Conservation (phyloP, 2,329 filamentous ascomycete species). For the Cladophialophora bantiana region DNA sequence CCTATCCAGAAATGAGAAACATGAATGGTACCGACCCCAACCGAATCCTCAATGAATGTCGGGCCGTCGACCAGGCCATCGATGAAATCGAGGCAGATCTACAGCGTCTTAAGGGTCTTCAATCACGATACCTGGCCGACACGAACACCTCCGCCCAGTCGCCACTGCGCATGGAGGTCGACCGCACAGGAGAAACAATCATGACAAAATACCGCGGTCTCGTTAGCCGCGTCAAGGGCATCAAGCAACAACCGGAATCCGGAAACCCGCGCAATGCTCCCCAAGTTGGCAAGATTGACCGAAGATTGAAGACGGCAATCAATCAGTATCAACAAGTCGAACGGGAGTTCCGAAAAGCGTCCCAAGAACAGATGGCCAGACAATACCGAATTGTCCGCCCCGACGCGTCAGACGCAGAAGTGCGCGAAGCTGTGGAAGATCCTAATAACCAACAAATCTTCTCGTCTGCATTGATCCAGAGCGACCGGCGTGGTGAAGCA, state of each 20-base stretch:
- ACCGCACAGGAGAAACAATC: conserved; percentile 76
- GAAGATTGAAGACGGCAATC: conserved; percentile 80
- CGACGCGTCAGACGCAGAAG: conserved; percentile 78
- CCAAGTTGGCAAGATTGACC: conserved; percentile 82
- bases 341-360: conserved; percentile 77
- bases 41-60: conserved; percentile 83
- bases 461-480: conserved; percentile 65
- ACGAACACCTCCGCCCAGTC: conserved; percentile 73
- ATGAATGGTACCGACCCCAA: conserved; percentile 66
- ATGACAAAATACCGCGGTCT: conserved; percentile 83
- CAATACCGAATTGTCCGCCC: conserved; percentile 90
- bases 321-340: conserved; percentile 82
- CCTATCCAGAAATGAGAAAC: conserved; percentile 51
- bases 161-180: conserved; percentile 72
- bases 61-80: conserved; percentile 78
- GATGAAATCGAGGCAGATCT: conserved; percentile 76
- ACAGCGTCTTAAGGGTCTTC: conserved; percentile 72
- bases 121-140: conserved; percentile 76
- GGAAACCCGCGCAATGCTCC: conserved; percentile 74
- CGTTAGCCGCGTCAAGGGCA: conserved; percentile 76
- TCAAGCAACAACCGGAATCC: conserved; percentile 83
- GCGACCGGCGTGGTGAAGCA: conserved; percentile 80
- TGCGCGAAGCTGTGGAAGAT: conserved; percentile 78
- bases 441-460: conserved; percentile 78
- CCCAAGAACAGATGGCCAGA: conserved; percentile 82